phyloP scores from a whole-genome alignment of 352 stramenopile genomes.

The Globisporangium mamillatum region DNA sequence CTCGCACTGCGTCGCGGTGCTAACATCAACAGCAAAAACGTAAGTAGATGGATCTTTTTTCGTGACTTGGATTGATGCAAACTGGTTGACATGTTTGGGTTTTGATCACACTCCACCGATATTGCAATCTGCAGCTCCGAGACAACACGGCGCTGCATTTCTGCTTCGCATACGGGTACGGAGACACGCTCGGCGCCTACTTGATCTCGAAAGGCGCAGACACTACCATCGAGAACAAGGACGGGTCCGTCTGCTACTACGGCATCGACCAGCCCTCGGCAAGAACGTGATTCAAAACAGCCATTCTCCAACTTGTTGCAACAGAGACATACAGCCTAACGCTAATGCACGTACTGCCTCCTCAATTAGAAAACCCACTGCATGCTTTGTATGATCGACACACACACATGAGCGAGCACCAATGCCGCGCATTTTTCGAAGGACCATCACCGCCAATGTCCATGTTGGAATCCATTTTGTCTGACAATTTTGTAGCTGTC shows the following conservation, averaged over 20 bases:
- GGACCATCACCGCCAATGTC: background rate
- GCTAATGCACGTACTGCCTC: background rate
- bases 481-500: background rate
- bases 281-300: slow-evolving; percentile 19
- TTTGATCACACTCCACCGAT: background rate
- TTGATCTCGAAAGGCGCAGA: slow-evolving; percentile 88
- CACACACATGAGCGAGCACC: background rate
- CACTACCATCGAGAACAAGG: slow-evolving; percentile 61
- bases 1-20: slow-evolving; percentile 74
- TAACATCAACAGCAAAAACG: slow-evolving; percentile 88
- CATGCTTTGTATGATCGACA: background rate
- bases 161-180: slow-evolving; percentile 89
- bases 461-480: background rate
- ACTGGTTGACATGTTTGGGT: slow-evolving; percentile 1
- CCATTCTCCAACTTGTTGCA: background rate
- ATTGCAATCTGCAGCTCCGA: slow-evolving; percentile 32
- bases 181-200: slow-evolving; percentile 84
- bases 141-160: slow-evolving; percentile 91
- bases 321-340: background rate
- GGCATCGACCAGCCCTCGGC: slow-evolving; percentile 45
- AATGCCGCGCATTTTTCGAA: background rate
- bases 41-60: slow-evolving; percentile 21
- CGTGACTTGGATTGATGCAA: background rate
- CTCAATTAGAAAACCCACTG: background rate
- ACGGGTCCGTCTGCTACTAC: slow-evolving; percentile 63